These are phyloP conservation scores for Lipomyces sp. DNA, from an alignment of 805 yeast species.

Conservation along the genomic window DNA sequence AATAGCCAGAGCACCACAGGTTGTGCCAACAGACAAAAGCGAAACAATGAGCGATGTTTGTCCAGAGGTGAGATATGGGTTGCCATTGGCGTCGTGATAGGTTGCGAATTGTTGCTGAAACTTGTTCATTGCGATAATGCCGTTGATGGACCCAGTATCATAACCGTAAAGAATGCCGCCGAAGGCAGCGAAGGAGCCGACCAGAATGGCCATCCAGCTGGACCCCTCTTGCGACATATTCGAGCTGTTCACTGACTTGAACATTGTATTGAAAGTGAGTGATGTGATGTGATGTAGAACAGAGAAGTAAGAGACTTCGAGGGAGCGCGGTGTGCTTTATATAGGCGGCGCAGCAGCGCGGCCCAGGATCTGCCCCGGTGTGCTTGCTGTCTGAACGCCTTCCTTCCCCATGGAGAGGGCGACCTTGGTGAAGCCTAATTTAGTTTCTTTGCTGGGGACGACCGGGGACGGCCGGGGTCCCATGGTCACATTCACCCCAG, in stretches of 20 bases:
- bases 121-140: conserved; percentile 67
- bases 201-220: conserved; percentile 56
- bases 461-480: conserved; percentile 1
- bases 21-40: conserved; percentile 83
- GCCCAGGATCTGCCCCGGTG: too few relatives aligned
- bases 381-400: too few relatives aligned
- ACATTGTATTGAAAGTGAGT: neutral
- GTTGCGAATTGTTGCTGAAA: conserved; percentile 4
- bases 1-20: conserved; percentile 70
- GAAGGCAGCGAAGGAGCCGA: conserved; percentile 80
- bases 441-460: neutral
- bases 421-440: neutral
- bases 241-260: neutral
- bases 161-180: conserved; percentile 90
- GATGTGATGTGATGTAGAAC: too few relatives aligned
- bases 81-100: neutral
- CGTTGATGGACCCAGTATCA: conserved; percentile 85
- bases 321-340: neutral
- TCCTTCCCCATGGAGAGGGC: neutral
- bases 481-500: neutral
- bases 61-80: conserved; percentile 11
- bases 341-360: neutral
- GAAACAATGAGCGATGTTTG: conserved; percentile 67
- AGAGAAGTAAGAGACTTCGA: neutral
- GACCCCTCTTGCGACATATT: conserved; percentile 9